Percentiles rank a stretch among this genome's conserved stretches.
Evolutionary conservation across 805 yeast genomes (phyloP).

Genomic region (Babjeviella inositovora): DNA sequence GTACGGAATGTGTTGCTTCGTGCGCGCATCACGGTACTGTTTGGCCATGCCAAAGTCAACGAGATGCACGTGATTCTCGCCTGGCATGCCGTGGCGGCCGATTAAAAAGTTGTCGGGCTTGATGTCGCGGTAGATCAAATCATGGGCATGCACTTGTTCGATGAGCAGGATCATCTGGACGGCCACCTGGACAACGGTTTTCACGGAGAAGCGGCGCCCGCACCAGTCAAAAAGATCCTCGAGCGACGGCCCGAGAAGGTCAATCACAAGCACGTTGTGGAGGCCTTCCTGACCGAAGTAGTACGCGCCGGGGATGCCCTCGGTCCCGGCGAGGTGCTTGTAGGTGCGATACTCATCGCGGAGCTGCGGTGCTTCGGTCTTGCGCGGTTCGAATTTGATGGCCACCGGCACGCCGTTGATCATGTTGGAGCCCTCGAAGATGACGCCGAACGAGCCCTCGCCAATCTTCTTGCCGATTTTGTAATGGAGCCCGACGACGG

Average conservation of each 20-base stretch:
- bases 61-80: conserved; percentile 73
- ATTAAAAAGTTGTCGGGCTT: conserved; percentile 95
- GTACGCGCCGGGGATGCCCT: conserved; percentile 92
- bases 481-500: conserved; percentile 91
- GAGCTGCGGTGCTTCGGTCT: conserved; percentile 93
- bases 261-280: conserved; percentile 89
- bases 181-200: conserved; percentile 87
- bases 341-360: conserved; percentile 96
- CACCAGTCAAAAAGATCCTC: conserved; percentile 99
- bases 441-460: conserved; percentile 96
- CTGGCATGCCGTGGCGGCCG: conserved; percentile 74
- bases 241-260: conserved; percentile 84
- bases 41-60: conserved; percentile 99
- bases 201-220: conserved; percentile 73
- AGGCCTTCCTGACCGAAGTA: conserved; percentile 97
- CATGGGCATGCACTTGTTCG: conserved; percentile 76
- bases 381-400: conserved; percentile 92
- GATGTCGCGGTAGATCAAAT: conserved; percentile 88
- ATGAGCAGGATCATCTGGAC: conserved; percentile 87
- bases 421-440: conserved; percentile 89
- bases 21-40: conserved; percentile 91
- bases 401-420: conserved; percentile 90
- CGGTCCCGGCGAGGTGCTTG: conserved; percentile 64
- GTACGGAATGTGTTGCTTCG: conserved; percentile 91
- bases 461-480: conserved; percentile 96